These are phyloP conservation scores for Toxoplasma gondii DNA, from an alignment of 169 alveolate species.

Conservation along the genomic window DNA sequence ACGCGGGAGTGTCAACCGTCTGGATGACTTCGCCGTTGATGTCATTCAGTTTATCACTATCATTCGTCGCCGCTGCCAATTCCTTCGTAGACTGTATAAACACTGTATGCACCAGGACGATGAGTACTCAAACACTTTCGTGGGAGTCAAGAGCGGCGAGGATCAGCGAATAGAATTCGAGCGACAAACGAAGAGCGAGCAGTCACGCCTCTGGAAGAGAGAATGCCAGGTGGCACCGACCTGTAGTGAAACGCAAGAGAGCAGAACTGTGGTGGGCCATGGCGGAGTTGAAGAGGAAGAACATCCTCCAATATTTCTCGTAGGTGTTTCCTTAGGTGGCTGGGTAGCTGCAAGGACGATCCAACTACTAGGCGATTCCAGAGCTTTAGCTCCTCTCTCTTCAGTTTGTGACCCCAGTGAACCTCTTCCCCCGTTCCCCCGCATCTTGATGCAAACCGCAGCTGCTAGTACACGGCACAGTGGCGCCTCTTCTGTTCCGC, in stretches of 20 bases:
- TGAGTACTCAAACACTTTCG: background rate
- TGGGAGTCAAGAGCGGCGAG: background rate
- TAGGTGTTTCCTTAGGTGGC: slow-evolving; percentile 71
- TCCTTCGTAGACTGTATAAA: background rate
- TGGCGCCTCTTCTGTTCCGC: background rate
- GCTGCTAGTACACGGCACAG: background rate
- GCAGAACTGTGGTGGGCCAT: background rate
- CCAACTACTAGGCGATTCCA: background rate
- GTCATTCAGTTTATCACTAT: slow-evolving; percentile 46
- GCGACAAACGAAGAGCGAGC: background rate
- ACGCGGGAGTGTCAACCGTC: slow-evolving; percentile 63
- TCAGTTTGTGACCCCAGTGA: background rate
- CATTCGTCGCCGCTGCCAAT: background rate
- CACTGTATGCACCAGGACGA: background rate
- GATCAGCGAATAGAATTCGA: background rate
- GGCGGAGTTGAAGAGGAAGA: background rate
- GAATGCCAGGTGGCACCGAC: background rate
- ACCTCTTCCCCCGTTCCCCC: background rate
- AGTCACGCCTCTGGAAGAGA: background rate
- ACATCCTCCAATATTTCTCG: slow-evolving; percentile 56
- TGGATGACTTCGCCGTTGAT: slow-evolving; percentile 66
- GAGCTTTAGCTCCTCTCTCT: background rate
- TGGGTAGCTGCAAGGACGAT: slow-evolving; percentile 20
- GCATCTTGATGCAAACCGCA: background rate
- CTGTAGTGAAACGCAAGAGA: background rate